Evolutionary conservation across 2,329 filamentous ascomycete species (phyloP), one percentile per base, ranked within the genome.

Genomic region (Aspergillus novofumigatus): DNA sequence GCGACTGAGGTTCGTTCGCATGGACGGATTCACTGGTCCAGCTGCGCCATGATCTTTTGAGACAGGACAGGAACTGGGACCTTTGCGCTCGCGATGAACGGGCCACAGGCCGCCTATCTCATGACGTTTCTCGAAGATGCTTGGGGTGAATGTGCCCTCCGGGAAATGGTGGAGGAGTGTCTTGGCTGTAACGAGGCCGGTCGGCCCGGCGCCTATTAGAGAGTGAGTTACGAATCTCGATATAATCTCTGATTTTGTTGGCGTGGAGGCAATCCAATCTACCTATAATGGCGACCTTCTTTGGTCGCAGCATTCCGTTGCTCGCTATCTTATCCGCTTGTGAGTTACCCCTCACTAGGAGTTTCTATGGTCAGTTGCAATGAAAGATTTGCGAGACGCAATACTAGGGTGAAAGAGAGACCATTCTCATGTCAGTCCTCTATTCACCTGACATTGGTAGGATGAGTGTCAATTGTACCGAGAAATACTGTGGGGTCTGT

Each of bases 71-170:
- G 26, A 5, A 10, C 11, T 49, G 23, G 32, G 7, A n/a, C 8
- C 23, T 17, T 77, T 79, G 14, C 73, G 70, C 20, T 69, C 68
- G 11, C 73, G 72, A n/a, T 72, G 69, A 1, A 77, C 75, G 3
- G 88, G 87, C 91, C 91, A 95, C n/a, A 94, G 82, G 0, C 91
- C 91, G 10, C 90, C 91, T 17, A 93, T 80, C 42, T 83, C 80
- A 35, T 79, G 67, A 49, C 86, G 81, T 17, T 81, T 76, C 51
- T 95, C 91, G 65, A 88, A 90, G 25, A 95, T 72, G 3, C 84
- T 88, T 50, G 93, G 86, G 4, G 80, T 76, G 74, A 90, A 92
- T 5, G 78, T 76, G 23, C 67, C 71, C 2, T 73, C 70, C 0
- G 82, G 78, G 32, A 77, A 77, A 67, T 85, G 80, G 73, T 86